These are phyloP conservation scores for Poteriospumella lacustris DNA, from an alignment of 108 stramenopile species.

Conservation along the genomic window DNA sequence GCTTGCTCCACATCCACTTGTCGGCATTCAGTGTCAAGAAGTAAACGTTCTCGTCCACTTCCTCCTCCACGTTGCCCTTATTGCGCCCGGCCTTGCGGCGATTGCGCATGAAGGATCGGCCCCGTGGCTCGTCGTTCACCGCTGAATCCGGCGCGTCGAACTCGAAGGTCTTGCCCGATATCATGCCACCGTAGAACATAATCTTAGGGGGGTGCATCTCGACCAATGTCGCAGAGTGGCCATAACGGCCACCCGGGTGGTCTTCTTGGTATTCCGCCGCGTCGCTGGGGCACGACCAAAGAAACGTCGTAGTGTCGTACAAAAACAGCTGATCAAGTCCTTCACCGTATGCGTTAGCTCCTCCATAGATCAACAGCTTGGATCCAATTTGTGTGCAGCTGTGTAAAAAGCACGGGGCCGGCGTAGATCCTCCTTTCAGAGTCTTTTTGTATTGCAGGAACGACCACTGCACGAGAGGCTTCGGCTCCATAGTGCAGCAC, in stretches of 20 bases:
- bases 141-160: slow-evolving; percentile 12
- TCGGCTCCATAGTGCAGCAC: neutral
- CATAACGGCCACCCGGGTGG: slow-evolving; percentile 26
- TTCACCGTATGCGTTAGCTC: slow-evolving; percentile 11
- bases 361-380: slow-evolving; percentile 22
- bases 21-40: slow-evolving; percentile 14
- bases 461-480: slow-evolving; percentile 24
- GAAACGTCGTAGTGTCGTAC: slow-evolving; percentile 16
- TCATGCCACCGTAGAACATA: slow-evolving; percentile 26
- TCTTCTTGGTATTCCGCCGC: slow-evolving; percentile 5
- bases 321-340: neutral
- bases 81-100: slow-evolving; percentile 21
- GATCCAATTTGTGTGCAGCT: slow-evolving; percentile 14
- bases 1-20: slow-evolving; percentile 17
- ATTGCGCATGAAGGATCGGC: slow-evolving; percentile 1
- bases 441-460: slow-evolving; percentile 18
- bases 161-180: neutral
- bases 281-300: slow-evolving; percentile 1
- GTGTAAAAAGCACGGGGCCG: neutral
- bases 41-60: slow-evolving; percentile 13
- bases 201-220: slow-evolving; percentile 29
- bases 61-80: neutral
- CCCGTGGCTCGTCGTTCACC: neutral
- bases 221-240: slow-evolving; percentile 16
- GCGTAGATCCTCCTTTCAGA: neutral